These are phyloP conservation scores for Cyclotella baltica DNA, from an alignment of 108 stramenopile species.

Conservation along the genomic window DNA sequence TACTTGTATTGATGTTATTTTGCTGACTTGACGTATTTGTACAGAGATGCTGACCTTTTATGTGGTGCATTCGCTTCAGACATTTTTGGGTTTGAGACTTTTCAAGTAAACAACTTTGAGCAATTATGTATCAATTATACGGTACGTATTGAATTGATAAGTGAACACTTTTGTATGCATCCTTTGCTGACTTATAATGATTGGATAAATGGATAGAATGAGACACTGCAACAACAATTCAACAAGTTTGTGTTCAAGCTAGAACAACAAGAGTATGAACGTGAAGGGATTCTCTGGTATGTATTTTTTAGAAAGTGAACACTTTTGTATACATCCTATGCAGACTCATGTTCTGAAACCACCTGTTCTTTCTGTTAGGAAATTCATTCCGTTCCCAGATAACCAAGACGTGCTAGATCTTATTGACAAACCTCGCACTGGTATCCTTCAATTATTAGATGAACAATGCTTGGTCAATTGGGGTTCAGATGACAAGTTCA, in stretches of 20 bases:
- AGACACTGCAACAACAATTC: constrained; percentile 96
- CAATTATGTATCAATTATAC: constrained; percentile 97
- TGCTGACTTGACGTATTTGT: no score
- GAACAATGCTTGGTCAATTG: constrained; percentile 82
- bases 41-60: not conserved
- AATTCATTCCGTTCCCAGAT: constrained; percentile 92
- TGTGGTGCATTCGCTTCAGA: constrained; percentile 49
- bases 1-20: not conserved
- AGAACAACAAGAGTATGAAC: constrained; percentile 88
- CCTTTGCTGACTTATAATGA: no score
- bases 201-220: no score
- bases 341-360: not conserved
- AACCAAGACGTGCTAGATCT: constrained; percentile 93
- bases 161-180: not conserved
- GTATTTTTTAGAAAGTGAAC: not conserved
- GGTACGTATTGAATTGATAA: no score
- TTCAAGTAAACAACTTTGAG: constrained; percentile 92
- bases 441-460: constrained; percentile 83
- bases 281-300: constrained; percentile 86
- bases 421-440: constrained; percentile 85
- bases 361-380: constrained; percentile 21
- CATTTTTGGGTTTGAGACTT: constrained; percentile 98
- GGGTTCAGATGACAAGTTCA: constrained; percentile 70
- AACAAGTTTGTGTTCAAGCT: constrained; percentile 92
- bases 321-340: not conserved